Base-by-base conservation (phyloP, 441 rosid species). In the Brassica hybrid region DNA sequence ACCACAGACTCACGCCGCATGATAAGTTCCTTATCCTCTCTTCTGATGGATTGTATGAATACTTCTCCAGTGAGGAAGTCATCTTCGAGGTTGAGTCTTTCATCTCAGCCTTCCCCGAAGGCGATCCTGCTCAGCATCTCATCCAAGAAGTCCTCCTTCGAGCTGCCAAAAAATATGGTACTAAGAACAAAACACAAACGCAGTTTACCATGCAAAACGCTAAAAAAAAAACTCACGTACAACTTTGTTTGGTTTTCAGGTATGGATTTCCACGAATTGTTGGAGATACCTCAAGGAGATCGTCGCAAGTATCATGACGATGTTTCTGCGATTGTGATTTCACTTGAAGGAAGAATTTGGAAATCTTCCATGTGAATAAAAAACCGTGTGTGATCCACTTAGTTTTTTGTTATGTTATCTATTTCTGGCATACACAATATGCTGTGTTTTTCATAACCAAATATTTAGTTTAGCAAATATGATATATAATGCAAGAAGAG, bases 291-390 rank as follows among this genome's bases (percentile, higher is more conserved):
- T 19, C 91, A 89, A 84, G 95, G 95, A 64, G 86, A 88, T 71
- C 86, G 93, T 17, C 79, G 95, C 5, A 80, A 64, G 79, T 90
- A 88, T 84, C 95, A 90, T 14, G 95, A 90, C n/a, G 95, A 90
- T 48, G 91, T 90, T 30, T 85, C 95, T 2, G 86, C 86, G 16
- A 88, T 90, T 67, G 84, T 90, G 18, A 83, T 90, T 61, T 90
- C 95, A 56, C 84, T 90, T 27, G 90, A 86, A 74, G 92, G 95
- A 67, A 85, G 93, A 78, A 90, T 88, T 58, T 90, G 91, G 95
- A 82, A 83, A 65, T 90, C 91, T 50, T 87, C 90, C 8, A 72
- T 79, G 89, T 85, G 74, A 83, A 82, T n/a, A 63, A 16, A 8
- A 60, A 16, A 71, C 19, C 16, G 43, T 43, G 23, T 58, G 56